These are phyloP conservation scores for Aeschynomene evenia DNA, from an alignment of 306 rosid species.

Conservation along the genomic window DNA sequence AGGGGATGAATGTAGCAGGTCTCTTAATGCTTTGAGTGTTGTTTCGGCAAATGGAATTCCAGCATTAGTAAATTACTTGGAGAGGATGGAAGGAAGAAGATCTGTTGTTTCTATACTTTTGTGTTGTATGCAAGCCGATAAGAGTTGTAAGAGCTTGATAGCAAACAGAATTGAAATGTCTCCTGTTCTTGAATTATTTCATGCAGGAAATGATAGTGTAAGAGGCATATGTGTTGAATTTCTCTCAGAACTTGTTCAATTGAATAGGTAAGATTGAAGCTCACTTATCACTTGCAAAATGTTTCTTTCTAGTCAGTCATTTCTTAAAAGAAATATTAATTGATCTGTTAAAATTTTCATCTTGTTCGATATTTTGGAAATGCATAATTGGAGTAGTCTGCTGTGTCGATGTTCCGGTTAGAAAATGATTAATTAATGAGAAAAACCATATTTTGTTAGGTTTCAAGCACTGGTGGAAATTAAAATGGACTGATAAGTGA, in stretches of 20 bases:
- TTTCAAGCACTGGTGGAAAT: no score
- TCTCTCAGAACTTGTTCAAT: slow-evolving; percentile 81
- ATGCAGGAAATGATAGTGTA: slow-evolving; percentile 68
- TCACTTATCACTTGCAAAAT: neutral
- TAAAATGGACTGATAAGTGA: no score
- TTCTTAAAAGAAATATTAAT: neutral
- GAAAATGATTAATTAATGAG: neutral
- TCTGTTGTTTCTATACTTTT: slow-evolving; percentile 68
- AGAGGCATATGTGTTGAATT: slow-evolving; percentile 72
- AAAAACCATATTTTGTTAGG: slow-evolving; percentile 9
- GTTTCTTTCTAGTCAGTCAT: slow-evolving; percentile 24
- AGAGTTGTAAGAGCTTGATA: slow-evolving; percentile 60
- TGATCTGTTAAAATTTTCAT: neutral
- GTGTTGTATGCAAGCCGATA: slow-evolving; percentile 84
- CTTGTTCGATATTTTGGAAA: slow-evolving; percentile 17
- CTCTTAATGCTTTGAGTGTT: slow-evolving; percentile 60
- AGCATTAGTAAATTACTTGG: slow-evolving; percentile 54
- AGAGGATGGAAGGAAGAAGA: slow-evolving; percentile 60
- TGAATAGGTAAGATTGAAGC: slow-evolving; percentile 53
- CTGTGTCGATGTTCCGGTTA: neutral
- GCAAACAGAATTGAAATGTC: slow-evolving; percentile 66
- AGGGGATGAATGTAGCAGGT: slow-evolving; percentile 76
- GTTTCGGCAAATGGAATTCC: slow-evolving; percentile 79
- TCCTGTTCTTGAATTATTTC: slow-evolving; percentile 73
- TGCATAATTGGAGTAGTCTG: neutral